Percentiles rank a stretch among this genome's conserved stretches.
Evolutionary conservation across 140 eudicot species (phyloP).

Genomic region (Bidens hawaiensis): DNA sequence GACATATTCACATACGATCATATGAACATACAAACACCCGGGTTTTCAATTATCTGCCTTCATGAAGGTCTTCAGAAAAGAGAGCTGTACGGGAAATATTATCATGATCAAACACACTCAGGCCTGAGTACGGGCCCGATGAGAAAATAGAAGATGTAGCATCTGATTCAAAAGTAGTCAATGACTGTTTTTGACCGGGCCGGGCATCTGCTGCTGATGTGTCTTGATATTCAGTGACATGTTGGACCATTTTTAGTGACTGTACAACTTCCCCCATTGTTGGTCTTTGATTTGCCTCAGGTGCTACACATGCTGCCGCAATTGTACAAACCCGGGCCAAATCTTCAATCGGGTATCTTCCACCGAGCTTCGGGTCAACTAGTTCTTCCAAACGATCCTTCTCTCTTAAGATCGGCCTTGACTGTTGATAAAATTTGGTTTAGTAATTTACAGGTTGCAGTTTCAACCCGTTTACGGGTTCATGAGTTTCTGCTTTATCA

Average conservation of each 20-base stretch:
- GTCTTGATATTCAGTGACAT: conserved; percentile 65
- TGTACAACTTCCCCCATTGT: conserved; percentile 99
- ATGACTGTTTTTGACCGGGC: conserved; percentile 69
- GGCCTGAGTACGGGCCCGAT: conserved; percentile 94
- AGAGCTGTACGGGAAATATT: conserved; percentile 68
- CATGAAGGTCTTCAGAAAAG: conserved; percentile 95
- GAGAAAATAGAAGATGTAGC: conserved; percentile 93
- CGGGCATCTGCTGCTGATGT: conserved; percentile 30
- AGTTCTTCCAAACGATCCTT: conserved; percentile 87
- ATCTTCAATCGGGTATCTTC: conserved; percentile 89
- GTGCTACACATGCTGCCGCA: conserved; percentile 98
- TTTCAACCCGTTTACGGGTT: neutral
- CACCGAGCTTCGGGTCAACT: conserved; percentile 77
- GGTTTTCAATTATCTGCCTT: conserved; percentile 59
- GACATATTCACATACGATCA: neutral
- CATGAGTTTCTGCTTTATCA: neutral
- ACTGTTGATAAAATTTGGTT: conserved; percentile 35
- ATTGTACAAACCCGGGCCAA: conserved; percentile 88
- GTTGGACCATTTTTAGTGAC: conserved; percentile 97
- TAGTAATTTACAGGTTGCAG: neutral
- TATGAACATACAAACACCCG: neutral
- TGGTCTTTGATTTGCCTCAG: conserved; percentile 91
- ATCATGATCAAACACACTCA: conserved; percentile 86
- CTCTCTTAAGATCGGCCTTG: conserved; percentile 84
- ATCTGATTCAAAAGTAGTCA: conserved; percentile 88